Base-by-base conservation (phyloP, 306 rosid genomes). In the Ochetophila trinervis region DNA sequence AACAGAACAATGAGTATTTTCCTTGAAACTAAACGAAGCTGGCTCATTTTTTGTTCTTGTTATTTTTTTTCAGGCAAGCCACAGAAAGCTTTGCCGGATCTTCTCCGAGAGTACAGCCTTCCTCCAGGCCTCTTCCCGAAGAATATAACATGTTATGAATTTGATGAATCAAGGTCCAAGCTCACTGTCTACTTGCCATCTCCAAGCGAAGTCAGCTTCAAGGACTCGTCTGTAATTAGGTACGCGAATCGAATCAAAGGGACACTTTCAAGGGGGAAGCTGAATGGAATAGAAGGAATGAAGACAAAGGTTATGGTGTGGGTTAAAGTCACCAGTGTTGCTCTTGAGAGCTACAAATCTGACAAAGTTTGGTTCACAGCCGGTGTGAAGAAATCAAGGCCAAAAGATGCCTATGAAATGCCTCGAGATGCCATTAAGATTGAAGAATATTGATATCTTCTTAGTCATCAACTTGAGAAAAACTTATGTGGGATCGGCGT, bases 21-120 rank as follows among this genome's bases (percentile, higher is more conserved):
- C 15, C 45, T 40, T 40, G 45, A 27, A 27, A 27, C 32, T 40
- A 40, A 40, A 8, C 12, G 45, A 40, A 40, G 45, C 45, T 40
- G 8, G 14, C 45, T 12, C 42, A 5, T 7, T 8, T 8, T 2
- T 10, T 9, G 13, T 18, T 40, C 27, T 71, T 64, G 35, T 49
- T n/a, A n/a, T n/a, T n/a, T n/a, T n/a, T 82, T 56, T 49, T 51
- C 75, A 91, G 97, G 96, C 44, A 88, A 91, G 79, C 94, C 89
- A 11, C 74, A 53, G 18, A 88, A 87, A 57, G 62, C 85, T 63
- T 78, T 91, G 70, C 80, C 88, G 0, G 96, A 91, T 67, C 89
- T 91, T 45, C 97, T 91, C 63, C 84, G 83, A 0, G 91, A 85
- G 47, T 86, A 85, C 88, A 85, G 83, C 68, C 78, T 91, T 58